A percentile compares a stretch with the other conserved stretches of the same genome.
phyloP scores from a whole-genome alignment of 257 asterid species.

The Petrea volubilis region DNA sequence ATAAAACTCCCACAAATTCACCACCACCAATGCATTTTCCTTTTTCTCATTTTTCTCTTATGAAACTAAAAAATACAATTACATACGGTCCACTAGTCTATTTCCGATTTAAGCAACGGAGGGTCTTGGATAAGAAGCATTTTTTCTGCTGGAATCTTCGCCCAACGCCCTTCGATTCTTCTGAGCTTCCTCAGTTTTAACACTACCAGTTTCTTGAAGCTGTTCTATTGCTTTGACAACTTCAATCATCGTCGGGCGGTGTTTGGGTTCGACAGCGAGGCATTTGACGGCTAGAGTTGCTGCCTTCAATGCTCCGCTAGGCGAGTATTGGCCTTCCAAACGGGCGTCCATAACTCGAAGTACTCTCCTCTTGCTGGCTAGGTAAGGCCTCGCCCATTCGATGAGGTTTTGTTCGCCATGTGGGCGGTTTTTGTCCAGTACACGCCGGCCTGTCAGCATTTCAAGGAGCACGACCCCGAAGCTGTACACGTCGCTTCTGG shows the following conservation, averaged over 20 bases:
- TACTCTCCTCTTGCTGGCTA: conserved; percentile 54
- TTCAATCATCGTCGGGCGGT: conserved; percentile 58
- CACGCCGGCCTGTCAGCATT: conserved; percentile 65
- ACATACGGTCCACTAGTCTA: background rate
- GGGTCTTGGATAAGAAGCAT: conserved; percentile 57
- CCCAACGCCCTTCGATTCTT: conserved; percentile 30
- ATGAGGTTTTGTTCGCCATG: conserved; percentile 68
- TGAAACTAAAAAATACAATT: conserved; percentile 19
- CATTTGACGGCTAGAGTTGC: conserved; percentile 60
- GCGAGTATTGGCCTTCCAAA: conserved; percentile 59
- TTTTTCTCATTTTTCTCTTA: conserved; percentile 8
- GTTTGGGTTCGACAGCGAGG: conserved; percentile 46
- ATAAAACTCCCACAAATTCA: conserved; percentile 7
- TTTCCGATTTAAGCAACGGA: conserved; percentile 33
- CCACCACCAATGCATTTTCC: background rate
- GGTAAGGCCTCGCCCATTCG: conserved; percentile 69
- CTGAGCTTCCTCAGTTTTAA: conserved; percentile 41
- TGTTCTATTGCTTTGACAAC: conserved; percentile 61
- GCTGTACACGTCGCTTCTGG: conserved; percentile 70
- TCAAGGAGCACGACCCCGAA: conserved; percentile 79
- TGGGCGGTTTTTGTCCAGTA: conserved; percentile 65
- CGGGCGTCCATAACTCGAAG: conserved; percentile 60
- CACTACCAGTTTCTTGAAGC: conserved; percentile 48
- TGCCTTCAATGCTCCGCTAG: conserved; percentile 42
- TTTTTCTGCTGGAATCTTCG: conserved; percentile 33